Percentiles rank a stretch among this genome's conserved stretches.
These are phyloP conservation scores for Gyrodon lividus DNA, from an alignment of 768 basidiomycete species.

Conservation along the genomic window DNA sequence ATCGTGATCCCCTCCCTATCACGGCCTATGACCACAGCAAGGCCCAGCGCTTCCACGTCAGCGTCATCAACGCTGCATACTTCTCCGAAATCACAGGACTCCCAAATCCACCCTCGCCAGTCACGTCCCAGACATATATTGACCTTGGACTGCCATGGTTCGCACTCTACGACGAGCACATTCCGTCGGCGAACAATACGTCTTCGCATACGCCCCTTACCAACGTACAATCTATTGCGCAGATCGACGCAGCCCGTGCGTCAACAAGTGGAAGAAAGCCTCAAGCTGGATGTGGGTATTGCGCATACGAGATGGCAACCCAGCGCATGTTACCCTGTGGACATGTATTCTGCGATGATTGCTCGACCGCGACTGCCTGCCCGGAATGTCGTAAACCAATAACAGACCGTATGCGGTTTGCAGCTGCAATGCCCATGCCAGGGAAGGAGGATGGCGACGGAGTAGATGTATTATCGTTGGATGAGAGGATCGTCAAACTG, in stretches of 20 bases:
- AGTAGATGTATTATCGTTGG: not conserved
- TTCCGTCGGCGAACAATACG: slow-evolving; percentile 12
- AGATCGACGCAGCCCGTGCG: not conserved
- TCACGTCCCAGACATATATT: slow-evolving; percentile 12
- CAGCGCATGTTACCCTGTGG: not conserved
- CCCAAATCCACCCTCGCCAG: slow-evolving; percentile 13
- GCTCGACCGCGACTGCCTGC: not conserved
- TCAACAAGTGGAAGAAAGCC: not conserved
- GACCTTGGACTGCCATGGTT: slow-evolving; percentile 14
- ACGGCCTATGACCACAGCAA: slow-evolving; percentile 15
- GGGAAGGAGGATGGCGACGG: not conserved
- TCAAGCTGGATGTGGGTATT: not conserved
- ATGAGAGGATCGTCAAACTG: not conserved
- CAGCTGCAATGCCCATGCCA: not conserved
- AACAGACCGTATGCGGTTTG: not conserved
- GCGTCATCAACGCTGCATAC: slow-evolving; percentile 12
- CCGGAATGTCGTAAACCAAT: not conserved
- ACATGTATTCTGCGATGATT: not conserved
- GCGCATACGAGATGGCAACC: not conserved
- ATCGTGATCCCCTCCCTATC: slow-evolving; percentile 13
- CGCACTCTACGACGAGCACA: slow-evolving; percentile 16
- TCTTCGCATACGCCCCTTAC: not conserved
- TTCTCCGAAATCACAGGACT: slow-evolving; percentile 15
- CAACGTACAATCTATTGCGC: not conserved
- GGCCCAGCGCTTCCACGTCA: slow-evolving; percentile 11